Evolutionary conservation across 208 protist species (phyloP).

Genomic region (Leishmania gerbilli): DNA sequence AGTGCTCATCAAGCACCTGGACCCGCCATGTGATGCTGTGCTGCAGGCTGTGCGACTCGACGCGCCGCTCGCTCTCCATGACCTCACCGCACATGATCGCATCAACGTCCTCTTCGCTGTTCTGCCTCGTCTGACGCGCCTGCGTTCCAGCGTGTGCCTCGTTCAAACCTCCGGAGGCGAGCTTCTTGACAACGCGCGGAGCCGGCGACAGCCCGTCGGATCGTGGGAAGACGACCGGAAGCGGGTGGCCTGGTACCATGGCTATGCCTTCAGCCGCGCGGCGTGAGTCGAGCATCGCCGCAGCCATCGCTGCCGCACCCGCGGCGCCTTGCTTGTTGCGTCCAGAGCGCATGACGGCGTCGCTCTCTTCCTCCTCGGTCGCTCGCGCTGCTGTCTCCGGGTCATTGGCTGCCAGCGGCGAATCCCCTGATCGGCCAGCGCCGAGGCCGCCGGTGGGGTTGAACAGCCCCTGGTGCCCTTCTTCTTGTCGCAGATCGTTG

Average conservation of each 20-base stretch:
- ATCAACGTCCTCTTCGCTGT: slow-evolving; percentile 26
- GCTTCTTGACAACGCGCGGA: slow-evolving; percentile 54
- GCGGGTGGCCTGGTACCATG: slow-evolving; percentile 56
- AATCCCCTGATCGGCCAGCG: slow-evolving; percentile 8
- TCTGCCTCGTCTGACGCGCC: slow-evolving; percentile 22
- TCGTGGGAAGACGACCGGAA: slow-evolving; percentile 63
- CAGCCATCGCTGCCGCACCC: slow-evolving; percentile 63
- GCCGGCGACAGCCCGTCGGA: slow-evolving; percentile 44
- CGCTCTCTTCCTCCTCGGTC: slow-evolving; percentile 49
- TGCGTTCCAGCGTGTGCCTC: slow-evolving; percentile 18
- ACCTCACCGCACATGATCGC: slow-evolving; percentile 44
- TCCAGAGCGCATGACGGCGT: slow-evolving; percentile 59
- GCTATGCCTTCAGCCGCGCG: slow-evolving; percentile 52
- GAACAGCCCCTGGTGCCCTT: slow-evolving; percentile 14
- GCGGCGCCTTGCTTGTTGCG: slow-evolving; percentile 63
- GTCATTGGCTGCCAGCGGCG: slow-evolving; percentile 15
- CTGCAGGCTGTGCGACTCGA: slow-evolving; percentile 41
- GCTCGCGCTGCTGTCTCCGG: slow-evolving; percentile 19
- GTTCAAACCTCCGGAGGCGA: slow-evolving; percentile 35
- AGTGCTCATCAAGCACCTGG: slow-evolving; percentile 64
- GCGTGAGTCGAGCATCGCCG: slow-evolving; percentile 62
- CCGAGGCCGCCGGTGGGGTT: slow-evolving; percentile 4
- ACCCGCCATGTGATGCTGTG: slow-evolving; percentile 41
- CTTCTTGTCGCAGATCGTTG: slow-evolving; percentile 47
- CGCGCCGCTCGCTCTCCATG: slow-evolving; percentile 38